Base-by-base conservation (phyloP, 129 eudicot genomes). In the Mikania micrantha region DNA sequence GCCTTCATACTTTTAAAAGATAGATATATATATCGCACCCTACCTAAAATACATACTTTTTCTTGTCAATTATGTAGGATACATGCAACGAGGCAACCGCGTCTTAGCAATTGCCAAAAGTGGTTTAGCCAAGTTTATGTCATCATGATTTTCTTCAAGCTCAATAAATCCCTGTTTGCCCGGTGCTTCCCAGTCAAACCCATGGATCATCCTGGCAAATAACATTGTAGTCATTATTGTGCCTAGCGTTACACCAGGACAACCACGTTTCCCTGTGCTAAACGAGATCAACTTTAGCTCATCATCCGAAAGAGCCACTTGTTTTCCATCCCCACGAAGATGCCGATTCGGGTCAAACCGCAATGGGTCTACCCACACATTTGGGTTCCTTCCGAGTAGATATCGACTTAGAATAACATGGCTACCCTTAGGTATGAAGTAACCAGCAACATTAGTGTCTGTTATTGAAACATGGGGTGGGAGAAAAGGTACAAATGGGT, bases 341-440 rank as follows among this genome's bases (percentile, higher is more conserved):
- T 77, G 81, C n/a, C 81, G 73, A 52, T 71, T 28, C 16, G 77
- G 77, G 28, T 63, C 44, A 25, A 53, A 77, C 42, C 38, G 58
- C 54, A 70, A 42, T 11, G 81, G 72, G 22, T 77, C 44, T 9
- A 2, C 35, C 81, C 81, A 77, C n/a, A 50, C 64, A 42, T 50
- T 28, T 20, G 72, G 59, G 39, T 70, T 70, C 42, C 76, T 73
- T 17, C 76, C 76, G 3, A 77, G 42, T 8, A 72, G 52, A 1
- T 13, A 27, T 17, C 72, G 64, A 19, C 74, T 67, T 34, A 75
- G 52, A 4, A 67, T 19, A 60, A 67, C 53, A 6, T 75, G 74
- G 16, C 80, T 75, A 31, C 79, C 79, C 63, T 75, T 67, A 11
- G 79, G 79, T 44, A 67, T 75, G 62, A 67, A 75, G 69, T 57